Evolutionary conservation across 176 grass and related monocot species (phyloP), one percentile per base, ranked within the genome.

Genomic region (Triticum urartu): DNA sequence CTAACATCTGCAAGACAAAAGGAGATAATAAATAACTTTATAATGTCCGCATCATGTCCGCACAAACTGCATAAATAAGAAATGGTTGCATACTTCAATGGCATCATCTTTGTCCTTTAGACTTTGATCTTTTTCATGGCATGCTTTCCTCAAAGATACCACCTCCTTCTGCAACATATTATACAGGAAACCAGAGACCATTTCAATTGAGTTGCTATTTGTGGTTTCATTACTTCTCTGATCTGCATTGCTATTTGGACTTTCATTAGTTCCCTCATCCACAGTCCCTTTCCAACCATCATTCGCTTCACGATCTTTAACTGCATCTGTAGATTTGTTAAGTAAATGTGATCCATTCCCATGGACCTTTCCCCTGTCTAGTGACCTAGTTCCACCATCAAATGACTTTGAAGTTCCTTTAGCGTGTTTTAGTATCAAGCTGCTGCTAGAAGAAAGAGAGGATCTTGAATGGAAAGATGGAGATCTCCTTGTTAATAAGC

Each of bases 361-460:
- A 88, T 83, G 78, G 56, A 88, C 71, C 68, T 96, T 98, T 30
- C 90, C 80, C 83, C 97, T 87, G 78, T 99, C 97, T 66, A 94
- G 81, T 61, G 90, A 96, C 81, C 94, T 94, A 64, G 97, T 93
- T 67, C 97, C 97, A 50, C 97, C 97, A 91, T 96, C 97, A 93
- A 99, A 99, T 68, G 97, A 99, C 86, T 94, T 99, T 18, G 97
- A 99, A 69, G 94, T 95, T 68, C 97, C 97, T 87, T 99, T 99
- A 61, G 94, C 94, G 32, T 97, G 92, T 71, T 99, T 99, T 63
- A 99, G 88, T 43, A 97, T 92, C 75, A 91, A 90, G 70, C 92
- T 97, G 78, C 88, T 92, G 84, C 92, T 91, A 64, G 92, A 87
- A 30, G 92, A 94, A 88, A 97, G 89, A 80, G 97, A 96, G 36